Base-by-base conservation (phyloP, 345 rosid species). In the Ricinus communis region DNA sequence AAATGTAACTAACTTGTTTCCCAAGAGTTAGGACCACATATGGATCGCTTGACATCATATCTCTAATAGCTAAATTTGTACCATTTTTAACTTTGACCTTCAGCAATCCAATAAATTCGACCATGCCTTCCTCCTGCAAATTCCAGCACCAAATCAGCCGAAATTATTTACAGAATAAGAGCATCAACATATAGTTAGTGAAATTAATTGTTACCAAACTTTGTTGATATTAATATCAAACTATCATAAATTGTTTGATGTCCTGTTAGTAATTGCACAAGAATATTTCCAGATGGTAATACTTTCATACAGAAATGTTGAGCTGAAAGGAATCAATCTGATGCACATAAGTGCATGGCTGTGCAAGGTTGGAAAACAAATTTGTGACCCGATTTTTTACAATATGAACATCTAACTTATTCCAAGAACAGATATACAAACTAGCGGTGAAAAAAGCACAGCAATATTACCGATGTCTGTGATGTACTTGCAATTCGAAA, bases 41-140 rank as follows among this genome's bases (percentile, higher is more conserved):
- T 0, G 98, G 97, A 84, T 96, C 99, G 62, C 99, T 96, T 56
- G 99, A 76, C 86, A 87, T 83, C 96, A 89, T 89, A 82, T 96
- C 99, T 84, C 97, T 85, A 66, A 96, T 30, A 16, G 97, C 97
- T 80, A 96, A 77, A 79, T 87, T 88, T 66, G 74, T 81, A 61
- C 99, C 99, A 59, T 86, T 88, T 71, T 82, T 77, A 62, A 91
- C 80, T 73, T 74, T 91, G 57, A 91, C 81, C 85, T 88, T 96
- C 87, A 96, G 75, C 71, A 86, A 72, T 72, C 99, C 99, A 54
- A 95, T 89, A 81, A 84, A 90, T 77, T 92, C 98, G 69, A 86
- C 89, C 91, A 87, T 86, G 76, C 89, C 97, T 73, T 82, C 90
- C 85, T 96, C 92, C 82, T 71, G 78, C 69, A 57, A 77, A 28